Evolutionary conservation across 2,329 filamentous ascomycete species (phyloP).

Genomic region (Cercospora janseana): DNA sequence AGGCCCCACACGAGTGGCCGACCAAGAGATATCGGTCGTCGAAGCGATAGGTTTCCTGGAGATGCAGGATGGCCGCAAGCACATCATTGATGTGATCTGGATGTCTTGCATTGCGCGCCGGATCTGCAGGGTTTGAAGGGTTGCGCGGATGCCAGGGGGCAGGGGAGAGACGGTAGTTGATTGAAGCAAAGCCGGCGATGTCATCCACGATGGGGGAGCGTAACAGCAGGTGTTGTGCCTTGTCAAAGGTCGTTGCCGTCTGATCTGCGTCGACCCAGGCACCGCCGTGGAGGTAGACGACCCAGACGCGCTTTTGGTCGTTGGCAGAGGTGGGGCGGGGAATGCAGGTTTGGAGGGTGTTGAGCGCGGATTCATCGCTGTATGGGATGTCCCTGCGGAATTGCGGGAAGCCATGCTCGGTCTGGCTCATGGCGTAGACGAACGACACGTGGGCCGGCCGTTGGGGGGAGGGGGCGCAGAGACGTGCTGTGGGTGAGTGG

Average conservation of each 20-base stretch:
- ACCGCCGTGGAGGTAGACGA: conserved; percentile 51
- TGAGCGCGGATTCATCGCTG: conserved; percentile 36
- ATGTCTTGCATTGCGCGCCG: conserved; percentile 51
- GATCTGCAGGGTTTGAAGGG: conserved; percentile 49
- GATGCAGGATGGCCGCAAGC: conserved; percentile 50
- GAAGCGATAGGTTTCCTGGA: conserved; percentile 51
- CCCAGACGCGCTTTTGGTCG: conserved; percentile 28
- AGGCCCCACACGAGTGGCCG: conserved; percentile 64
- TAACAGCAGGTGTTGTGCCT: conserved; percentile 41
- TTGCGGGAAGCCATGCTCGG: conserved; percentile 28
- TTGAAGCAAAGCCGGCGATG: conserved; percentile 62
- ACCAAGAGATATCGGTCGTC: conserved; percentile 53
- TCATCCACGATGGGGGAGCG: conserved; percentile 29
- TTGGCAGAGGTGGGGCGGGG: conserved; percentile 35
- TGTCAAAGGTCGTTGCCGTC: conserved; percentile 37
- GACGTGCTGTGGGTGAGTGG: not conserved
- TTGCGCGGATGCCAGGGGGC: conserved; percentile 45
- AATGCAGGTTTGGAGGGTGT: conserved; percentile 46
- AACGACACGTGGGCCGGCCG: not conserved
- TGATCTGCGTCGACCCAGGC: conserved; percentile 52
- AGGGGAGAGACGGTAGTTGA: conserved; percentile 64
- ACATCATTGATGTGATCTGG: conserved; percentile 63
- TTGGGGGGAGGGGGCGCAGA: not conserved
- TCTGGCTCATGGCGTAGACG: conserved; percentile 15
- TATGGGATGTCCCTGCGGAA: conserved; percentile 34